Evolutionary conservation across 805 yeast genomes (phyloP).

Genomic region (Candida boleticola): DNA sequence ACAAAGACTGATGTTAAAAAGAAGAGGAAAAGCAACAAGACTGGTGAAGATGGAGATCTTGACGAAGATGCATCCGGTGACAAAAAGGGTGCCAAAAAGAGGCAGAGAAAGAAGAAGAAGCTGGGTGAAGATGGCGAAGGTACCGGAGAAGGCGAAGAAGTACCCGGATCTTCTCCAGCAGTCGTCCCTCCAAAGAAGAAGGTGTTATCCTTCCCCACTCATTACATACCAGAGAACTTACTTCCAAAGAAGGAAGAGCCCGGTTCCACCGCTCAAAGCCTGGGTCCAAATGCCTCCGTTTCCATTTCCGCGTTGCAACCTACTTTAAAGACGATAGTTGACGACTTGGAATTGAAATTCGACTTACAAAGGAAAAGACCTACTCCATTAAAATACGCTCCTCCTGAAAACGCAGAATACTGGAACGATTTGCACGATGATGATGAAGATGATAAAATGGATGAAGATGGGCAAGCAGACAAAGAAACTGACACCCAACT

Average conservation of each 20-base stretch:
- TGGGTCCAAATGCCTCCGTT: slow-evolving; percentile 3
- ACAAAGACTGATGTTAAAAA: not conserved
- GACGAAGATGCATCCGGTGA: not conserved
- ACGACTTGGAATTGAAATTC: slow-evolving; percentile 28
- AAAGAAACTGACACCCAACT: not conserved
- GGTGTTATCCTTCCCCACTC: slow-evolving; percentile 21
- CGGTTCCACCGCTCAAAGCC: slow-evolving; percentile 6
- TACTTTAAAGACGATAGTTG: slow-evolving; percentile 27
- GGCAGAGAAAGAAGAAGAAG: slow-evolving; percentile 1
- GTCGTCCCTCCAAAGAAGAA: not conserved
- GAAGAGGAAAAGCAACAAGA: not conserved
- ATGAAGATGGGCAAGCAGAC: not conserved
- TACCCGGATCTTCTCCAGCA: not conserved
- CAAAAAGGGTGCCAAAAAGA: not conserved
- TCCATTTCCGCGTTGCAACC: slow-evolving; percentile 19
- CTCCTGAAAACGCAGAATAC: slow-evolving; percentile 24
- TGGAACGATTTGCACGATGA: slow-evolving; percentile 13
- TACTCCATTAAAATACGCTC: slow-evolving; percentile 13
- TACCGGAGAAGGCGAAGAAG: not conserved
- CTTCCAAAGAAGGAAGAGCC: slow-evolving; percentile 15
- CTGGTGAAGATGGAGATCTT: not conserved
- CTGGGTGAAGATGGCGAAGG: not conserved
- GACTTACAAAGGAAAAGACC: slow-evolving; percentile 33
- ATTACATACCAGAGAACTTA: slow-evolving; percentile 27
- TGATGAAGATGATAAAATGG: slow-evolving; percentile 2